Percentiles rank a stretch among this genome's conserved stretches.
Evolutionary conservation across 164 flowering plant species (phyloP).

Genomic region (Dillenia suffruticosa): DNA sequence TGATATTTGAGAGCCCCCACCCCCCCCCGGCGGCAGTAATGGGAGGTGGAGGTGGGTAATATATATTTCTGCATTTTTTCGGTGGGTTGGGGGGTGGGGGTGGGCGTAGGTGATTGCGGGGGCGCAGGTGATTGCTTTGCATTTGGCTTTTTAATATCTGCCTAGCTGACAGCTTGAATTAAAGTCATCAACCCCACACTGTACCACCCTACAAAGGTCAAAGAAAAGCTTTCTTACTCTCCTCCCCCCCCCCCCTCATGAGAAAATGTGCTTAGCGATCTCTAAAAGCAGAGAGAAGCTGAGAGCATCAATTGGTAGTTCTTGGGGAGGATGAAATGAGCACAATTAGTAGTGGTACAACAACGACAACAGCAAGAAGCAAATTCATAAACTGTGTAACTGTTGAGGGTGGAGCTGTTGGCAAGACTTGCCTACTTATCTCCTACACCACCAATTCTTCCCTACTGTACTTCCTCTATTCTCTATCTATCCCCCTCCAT

Average conservation of each 20-base stretch:
- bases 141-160: slow-evolving; percentile 1
- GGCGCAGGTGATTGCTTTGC: too few species aligned
- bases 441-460: slow-evolving; percentile 75
- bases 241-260: neutral
- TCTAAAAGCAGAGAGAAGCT: neutral
- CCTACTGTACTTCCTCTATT: slow-evolving; percentile 38
- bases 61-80: too few species aligned
- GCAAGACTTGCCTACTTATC: slow-evolving; percentile 70
- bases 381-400: slow-evolving; percentile 77
- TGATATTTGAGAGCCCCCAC: neutral
- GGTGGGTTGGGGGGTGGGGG: too few species aligned
- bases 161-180: slow-evolving; percentile 47
- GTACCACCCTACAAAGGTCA: slow-evolving; percentile 7
- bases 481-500: slow-evolving; percentile 1
- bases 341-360: slow-evolving; percentile 1
- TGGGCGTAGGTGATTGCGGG: too few species aligned
- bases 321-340: slow-evolving; percentile 22
- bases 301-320: neutral
- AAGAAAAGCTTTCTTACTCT: neutral
- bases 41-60: too few species aligned
- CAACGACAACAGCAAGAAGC: slow-evolving; percentile 12
- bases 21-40: too few species aligned
- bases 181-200: slow-evolving; percentile 16
- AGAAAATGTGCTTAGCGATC: neutral
- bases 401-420: slow-evolving; percentile 79